Conservation (phyloP, 2,329 filamentous ascomycete genomes). For the Tricladium varicosporioides region DNA sequence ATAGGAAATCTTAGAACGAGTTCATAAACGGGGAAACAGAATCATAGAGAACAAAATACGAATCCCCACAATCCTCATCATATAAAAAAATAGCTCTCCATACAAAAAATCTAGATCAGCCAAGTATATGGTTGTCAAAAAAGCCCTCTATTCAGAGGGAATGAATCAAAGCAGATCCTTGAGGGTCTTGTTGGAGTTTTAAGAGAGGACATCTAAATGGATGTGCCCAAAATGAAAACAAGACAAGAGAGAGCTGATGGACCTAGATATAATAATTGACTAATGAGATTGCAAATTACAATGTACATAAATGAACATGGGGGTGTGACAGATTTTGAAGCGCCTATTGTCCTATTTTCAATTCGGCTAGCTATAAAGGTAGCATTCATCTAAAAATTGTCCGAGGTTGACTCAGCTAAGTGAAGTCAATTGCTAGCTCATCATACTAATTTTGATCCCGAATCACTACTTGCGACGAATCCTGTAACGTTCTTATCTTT, state of each 20-base stretch:
- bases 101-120: not conserved
- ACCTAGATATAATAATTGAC: no score
- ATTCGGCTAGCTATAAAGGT: no score
- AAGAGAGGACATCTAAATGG: not conserved
- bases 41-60: slow-evolving; percentile 4
- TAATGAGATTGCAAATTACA: no score
- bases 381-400: no score
- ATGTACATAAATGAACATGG: no score
- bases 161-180: not conserved
- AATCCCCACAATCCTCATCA: not conserved
- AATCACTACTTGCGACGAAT: slow-evolving; percentile 22
- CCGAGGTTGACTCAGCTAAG: no score
- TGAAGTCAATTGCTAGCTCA: no score
- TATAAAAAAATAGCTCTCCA: no score
- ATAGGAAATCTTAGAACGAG: not conserved
- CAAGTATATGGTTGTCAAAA: not conserved
- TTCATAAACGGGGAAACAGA: not conserved
- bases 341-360: no score
- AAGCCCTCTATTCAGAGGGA: not conserved
- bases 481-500: slow-evolving; percentile 41
- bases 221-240: no score
- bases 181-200: not conserved
- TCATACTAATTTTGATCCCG: slow-evolving; percentile 14
- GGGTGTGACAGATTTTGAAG: no score
- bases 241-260: no score